Base-by-base conservation (phyloP, 805 yeast species). In the Grigorovia humatica region DNA sequence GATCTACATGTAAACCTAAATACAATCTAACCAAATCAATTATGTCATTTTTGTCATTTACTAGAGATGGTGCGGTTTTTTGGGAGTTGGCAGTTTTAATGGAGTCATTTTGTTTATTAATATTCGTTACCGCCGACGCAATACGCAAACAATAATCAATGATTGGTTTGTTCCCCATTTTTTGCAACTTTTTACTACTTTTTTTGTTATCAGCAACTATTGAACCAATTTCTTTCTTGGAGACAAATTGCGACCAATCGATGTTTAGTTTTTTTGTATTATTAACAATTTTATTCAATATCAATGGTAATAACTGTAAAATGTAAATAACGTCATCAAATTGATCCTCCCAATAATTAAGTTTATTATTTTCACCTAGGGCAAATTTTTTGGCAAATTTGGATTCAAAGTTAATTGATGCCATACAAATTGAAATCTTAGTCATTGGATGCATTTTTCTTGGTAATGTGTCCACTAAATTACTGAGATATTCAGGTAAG, bases 1-100 rank as follows among this genome's bases (percentile, higher is more conserved):
- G 95, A 69, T 85, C 95, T 51, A 86, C 80, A 74, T 85, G 95
- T 67, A 85, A 80, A 55, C 90, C 80, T 62, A 84, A 71, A 76
- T 85, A 85, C 58, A 86, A 74, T 72, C 95, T 81, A 81, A 85
- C 79, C 61, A 85, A 73, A 66, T 85, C 86, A 51, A 80, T 77
- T 66, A 85, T 85, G 64, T 80, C 85, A 35, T 46, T 42, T 9
- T 4, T 32, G 15, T 32, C 38, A 20, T 46, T n/a, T 18, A 19
- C 27, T 23, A 4, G 27, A 23, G 27, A 23, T 23, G 27, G 6
- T 23, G 27, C 27, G 27, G 6, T 23, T 23, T 23, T 6, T 6
- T 3, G 6, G 6, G 27, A 23, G 6, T 23, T 23, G 6, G 27
- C 27, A 23, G 27, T 23, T 23, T 23, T 23, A 23, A 6, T 3